phyloP scores from a whole-genome alignment of 176 grass and related monocot genomes.

The Lolium perenne region DNA sequence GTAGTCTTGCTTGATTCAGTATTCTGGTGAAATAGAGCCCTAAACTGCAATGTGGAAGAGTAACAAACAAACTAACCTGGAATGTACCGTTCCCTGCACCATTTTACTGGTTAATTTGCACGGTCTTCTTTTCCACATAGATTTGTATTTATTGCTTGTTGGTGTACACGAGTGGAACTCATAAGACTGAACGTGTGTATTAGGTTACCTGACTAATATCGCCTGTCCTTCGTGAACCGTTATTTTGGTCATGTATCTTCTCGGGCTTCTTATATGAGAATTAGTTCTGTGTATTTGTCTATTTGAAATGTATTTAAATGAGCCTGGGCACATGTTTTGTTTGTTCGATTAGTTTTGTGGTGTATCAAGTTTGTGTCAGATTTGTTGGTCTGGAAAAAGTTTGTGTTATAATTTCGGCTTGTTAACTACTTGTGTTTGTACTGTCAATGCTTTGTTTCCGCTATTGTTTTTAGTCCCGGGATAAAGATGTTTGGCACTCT shows the following conservation, averaged over 20 bases:
- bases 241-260: not conserved
- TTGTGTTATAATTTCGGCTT: slow-evolving; percentile 6
- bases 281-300: not conserved
- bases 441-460: slow-evolving; percentile 18
- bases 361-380: slow-evolving; percentile 10
- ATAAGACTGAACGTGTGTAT: not conserved
- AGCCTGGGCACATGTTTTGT: not conserved
- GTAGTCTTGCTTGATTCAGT: slow-evolving; percentile 25
- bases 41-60: slow-evolving; percentile 26
- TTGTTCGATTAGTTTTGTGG: not conserved
- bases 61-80: not conserved
- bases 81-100: not conserved
- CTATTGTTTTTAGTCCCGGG: not conserved
- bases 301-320: slow-evolving; percentile 1
- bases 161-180: slow-evolving; percentile 2
- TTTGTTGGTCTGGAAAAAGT: not conserved
- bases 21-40: slow-evolving; percentile 7
- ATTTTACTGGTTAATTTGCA: not conserved
- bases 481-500: slow-evolving; percentile 12
- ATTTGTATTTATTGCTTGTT: not conserved
- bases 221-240: not conserved
- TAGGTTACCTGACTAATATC: not conserved
- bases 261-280: not conserved
- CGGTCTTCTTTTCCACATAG: not conserved
- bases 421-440: not conserved